phyloP scores from a whole-genome alignment of 2,329 filamentous ascomycete species.

The Talaromyces rugulosus region DNA sequence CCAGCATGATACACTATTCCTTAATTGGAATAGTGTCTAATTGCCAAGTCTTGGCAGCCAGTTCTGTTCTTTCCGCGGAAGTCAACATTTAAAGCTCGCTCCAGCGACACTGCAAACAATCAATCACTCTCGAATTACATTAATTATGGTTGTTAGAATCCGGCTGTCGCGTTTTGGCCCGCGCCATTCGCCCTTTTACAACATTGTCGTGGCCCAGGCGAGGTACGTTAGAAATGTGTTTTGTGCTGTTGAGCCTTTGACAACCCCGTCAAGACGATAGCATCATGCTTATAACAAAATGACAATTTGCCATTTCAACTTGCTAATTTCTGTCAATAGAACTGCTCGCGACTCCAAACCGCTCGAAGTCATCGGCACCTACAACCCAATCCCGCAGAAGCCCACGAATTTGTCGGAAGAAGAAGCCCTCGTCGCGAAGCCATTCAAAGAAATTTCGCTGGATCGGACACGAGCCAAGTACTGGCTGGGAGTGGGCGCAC shows the following conservation, averaged over 20 bases:
- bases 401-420: slow-evolving; percentile 47
- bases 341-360: slow-evolving; percentile 83
- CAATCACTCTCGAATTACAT: not conserved
- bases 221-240: slow-evolving; percentile 53
- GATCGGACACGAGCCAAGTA: slow-evolving; percentile 80
- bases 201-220: slow-evolving; percentile 92
- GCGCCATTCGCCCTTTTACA: slow-evolving; percentile 87
- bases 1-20: not conserved
- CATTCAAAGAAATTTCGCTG: slow-evolving; percentile 88
- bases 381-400: slow-evolving; percentile 56
- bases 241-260: not conserved
- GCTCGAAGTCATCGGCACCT: slow-evolving; percentile 80
- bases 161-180: slow-evolving; percentile 90
- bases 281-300: not conserved
- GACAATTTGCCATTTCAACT: not conserved
- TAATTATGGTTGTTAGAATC: slow-evolving; percentile 85
- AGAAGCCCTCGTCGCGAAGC: slow-evolving; percentile 51
- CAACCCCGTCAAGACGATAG: not conserved
- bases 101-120: slow-evolving; percentile 1
- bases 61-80: not conserved
- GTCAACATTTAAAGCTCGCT: not conserved
- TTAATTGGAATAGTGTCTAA: not conserved
- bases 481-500: slow-evolving; percentile 95
- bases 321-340: slow-evolving; percentile 40
- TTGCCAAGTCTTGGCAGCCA: not conserved